Base-by-base conservation (phyloP, 2,329 filamentous ascomycete species). In the Endocalyx cinctus region DNA sequence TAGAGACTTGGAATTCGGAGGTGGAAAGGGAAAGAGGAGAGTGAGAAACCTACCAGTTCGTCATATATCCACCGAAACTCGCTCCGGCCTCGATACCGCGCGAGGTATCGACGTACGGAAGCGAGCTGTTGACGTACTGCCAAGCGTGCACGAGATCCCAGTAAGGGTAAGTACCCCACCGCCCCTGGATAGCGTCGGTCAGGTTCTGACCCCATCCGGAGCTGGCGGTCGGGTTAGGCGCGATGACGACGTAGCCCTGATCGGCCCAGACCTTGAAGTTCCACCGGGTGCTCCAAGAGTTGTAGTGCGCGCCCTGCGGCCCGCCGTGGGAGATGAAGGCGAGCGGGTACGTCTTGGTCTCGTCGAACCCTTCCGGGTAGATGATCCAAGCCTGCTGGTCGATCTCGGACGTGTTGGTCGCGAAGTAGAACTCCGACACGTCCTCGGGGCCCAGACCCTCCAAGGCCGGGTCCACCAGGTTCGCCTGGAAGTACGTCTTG, bases 51-150 rank as follows among this genome's bases (percentile, higher is more conserved):
- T 50, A 56, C 55, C 52, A 74, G 48, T 74, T 74, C 50, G 71
- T 69, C 70, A 75, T 75, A 51, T 70, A 76, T 6, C 72, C 72
- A 14, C 72, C 72, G 35, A 72, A 76, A 1, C 66, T 71, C 4
- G 69, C 72, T 3, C 72, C 72, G 6, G 72, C 55, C 2, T 68
- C 69, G 28, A 76, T 70, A 4, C 68, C 69, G 2, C 66, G 60
- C 10, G 53, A 53, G 1, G 66, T 71, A 42, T 76, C 72, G 15
- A 75, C 67, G 36, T 69, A 75, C 5, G 60, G 42, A 12, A 76
- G 48, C 14, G 69, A 66, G n/a, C 63, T 52, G 41, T 71, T 65
- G 38, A 75, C 71, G 40, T 70, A 67, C 22, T 70, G 60, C 43
- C 72, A 71, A 2, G 66, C 69, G 34, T 66, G 69, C n/a, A 70